Evolutionary conservation across 1,284 basidiomycete species (phyloP), one percentile per base, ranked within the genome.

Genomic region (Sphaerobolus stellatus): DNA sequence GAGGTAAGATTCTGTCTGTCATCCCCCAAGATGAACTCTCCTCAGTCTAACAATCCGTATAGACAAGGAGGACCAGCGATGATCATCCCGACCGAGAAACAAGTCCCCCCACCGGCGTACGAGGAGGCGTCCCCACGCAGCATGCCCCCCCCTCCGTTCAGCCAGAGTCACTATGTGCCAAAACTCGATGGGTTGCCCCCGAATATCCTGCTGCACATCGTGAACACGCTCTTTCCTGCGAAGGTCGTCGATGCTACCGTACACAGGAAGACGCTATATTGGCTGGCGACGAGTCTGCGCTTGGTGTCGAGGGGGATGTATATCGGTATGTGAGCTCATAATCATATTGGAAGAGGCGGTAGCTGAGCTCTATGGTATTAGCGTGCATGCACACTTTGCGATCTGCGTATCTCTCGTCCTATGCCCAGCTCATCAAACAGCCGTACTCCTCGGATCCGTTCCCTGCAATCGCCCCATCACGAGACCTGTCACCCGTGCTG

Each of bases 381-480:
- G 87, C 87, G 8, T 88, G 81, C 66, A 90, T 90, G 87, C 84
- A 90, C 62, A 78, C 90, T 50, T 75, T 91, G 9, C 80, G 90
- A 29, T 88, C 86, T 0, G 81, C 81, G 2, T 90, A 88, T 64
- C 73, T 91, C 44, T 78, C 82, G 5, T 72, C 79, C 1, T 92
- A 91, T 64, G 68, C 71, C n/a, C 69, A 73, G 8, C 76, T 84
- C 49, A 75, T 91, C 56, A 79, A 81, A 29, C 65, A 74, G 0
- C 86, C 86, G 0, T 89, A 90, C 68, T 75, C 84, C 4, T 84
- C 84, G 49, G 87, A 91, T 63, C 88, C 88, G 0, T 91, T 90
- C 69, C 88, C 88, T 0, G 68, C 74, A 52, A 59, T 65, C 36
- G 69, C 47, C 56, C 67, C 55, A 66, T 66, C 44, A 63, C 62